These are phyloP conservation scores for Cyberlindnera suaveolens DNA, from an alignment of 805 yeast genomes.

Conservation along the genomic window DNA sequence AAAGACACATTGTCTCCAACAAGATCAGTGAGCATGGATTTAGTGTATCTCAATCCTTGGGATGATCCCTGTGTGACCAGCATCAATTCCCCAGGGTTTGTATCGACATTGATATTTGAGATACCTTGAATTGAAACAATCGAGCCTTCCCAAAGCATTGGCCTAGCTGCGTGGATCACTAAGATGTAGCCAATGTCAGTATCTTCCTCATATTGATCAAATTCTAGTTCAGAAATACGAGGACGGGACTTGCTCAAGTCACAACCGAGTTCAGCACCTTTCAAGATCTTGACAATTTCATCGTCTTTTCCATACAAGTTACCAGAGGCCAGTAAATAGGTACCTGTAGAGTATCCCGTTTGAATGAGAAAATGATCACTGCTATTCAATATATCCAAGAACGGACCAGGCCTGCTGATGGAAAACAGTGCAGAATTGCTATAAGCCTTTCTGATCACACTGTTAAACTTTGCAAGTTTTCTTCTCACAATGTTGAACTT, in stretches of 20 bases:
- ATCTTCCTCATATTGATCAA: conserved; percentile 25
- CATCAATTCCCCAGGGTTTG: conserved; percentile 63
- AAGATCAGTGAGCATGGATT: conserved; percentile 49
- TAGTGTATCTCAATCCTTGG: conserved; percentile 46
- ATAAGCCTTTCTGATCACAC: conserved; percentile 59
- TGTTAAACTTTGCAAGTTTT: conserved; percentile 72
- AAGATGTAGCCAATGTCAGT: conserved; percentile 50
- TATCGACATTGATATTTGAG: conserved; percentile 35
- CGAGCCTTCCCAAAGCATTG: conserved; percentile 87
- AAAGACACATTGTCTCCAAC: conserved; percentile 50
- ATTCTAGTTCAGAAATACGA: conserved; percentile 12
- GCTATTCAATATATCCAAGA: conserved; percentile 53
- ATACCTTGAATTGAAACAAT: conserved; percentile 47
- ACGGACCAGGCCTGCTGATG: conserved; percentile 41
- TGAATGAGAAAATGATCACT: conserved; percentile 72
- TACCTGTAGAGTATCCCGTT: conserved; percentile 67
- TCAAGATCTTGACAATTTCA: conserved; percentile 38
- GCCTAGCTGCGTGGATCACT: conserved; percentile 72
- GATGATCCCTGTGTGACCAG: conserved; percentile 68
- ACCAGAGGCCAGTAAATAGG: conserved; percentile 71
- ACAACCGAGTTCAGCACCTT: conserved; percentile 46
- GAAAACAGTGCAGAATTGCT: conserved; percentile 66
- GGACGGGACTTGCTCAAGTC: conserved; percentile 31
- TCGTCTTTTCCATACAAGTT: conserved; percentile 34
- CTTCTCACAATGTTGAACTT: conserved; percentile 73